A percentile compares a stretch with the other conserved stretches of the same genome.
phyloP scores from a whole-genome alignment of 2,329 filamentous ascomycete species.

The Neopestalotiopsis sp. region DNA sequence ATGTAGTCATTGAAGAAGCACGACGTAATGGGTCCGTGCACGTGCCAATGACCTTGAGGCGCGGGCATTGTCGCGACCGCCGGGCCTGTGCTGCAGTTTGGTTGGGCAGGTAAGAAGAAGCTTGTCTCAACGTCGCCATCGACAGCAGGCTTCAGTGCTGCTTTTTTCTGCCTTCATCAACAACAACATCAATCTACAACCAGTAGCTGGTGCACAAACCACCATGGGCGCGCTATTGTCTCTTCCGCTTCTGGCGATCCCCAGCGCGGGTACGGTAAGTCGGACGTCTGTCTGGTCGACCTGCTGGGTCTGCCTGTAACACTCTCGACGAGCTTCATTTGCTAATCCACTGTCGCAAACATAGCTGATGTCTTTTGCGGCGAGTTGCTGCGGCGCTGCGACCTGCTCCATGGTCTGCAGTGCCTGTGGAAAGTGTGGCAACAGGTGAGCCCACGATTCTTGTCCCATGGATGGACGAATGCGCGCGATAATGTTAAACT shows the following conservation, averaged over 20 bases:
- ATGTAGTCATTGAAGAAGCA: not conserved
- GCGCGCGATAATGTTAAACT: not conserved
- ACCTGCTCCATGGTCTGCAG: slow-evolving; percentile 96
- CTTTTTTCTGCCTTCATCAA: not conserved
- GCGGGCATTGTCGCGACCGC: slow-evolving; percentile 1
- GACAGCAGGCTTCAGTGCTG: not conserved
- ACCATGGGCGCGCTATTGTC: slow-evolving; percentile 91
- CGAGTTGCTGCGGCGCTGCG: slow-evolving; percentile 94
- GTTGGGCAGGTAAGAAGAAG: slow-evolving; percentile 5
- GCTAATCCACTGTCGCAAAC: slow-evolving; percentile 20
- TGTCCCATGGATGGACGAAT: not conserved
- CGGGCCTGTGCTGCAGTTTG: not conserved
- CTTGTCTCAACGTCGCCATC: slow-evolving; percentile 13
- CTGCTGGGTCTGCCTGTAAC: not conserved
- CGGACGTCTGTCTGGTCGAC: not conserved
- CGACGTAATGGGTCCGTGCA: slow-evolving; percentile 14
- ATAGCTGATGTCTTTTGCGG: slow-evolving; percentile 77
- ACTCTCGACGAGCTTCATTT: slow-evolving; percentile 21
- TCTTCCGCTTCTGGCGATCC: slow-evolving; percentile 85
- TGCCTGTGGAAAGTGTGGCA: slow-evolving; percentile 95
- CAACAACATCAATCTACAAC: not conserved
- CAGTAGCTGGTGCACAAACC: slow-evolving; percentile 14
- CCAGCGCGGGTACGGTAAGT: slow-evolving; percentile 84
- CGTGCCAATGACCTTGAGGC: not conserved
- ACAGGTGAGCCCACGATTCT: slow-evolving; percentile 66